Conservation (phyloP, 2,329 filamentous ascomycete species). For the Fusarium torulosum region DNA sequence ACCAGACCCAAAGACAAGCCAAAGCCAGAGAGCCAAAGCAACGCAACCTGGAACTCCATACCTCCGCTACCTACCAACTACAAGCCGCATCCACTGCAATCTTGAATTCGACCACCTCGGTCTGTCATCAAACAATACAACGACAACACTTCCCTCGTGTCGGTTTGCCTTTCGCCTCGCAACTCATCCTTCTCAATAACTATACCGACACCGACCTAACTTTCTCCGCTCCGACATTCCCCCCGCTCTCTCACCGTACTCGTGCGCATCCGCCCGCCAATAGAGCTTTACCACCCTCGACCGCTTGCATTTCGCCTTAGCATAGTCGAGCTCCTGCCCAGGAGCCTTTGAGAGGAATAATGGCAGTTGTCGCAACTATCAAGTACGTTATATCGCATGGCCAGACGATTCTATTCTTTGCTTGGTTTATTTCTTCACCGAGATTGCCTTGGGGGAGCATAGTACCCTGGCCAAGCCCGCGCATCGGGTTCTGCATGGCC, state of each 20-base stretch:
- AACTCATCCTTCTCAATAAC: constrained; percentile 6
- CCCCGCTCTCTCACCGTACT: constrained; percentile 37
- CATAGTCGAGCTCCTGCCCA: constrained; percentile 53
- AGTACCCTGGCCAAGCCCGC: constrained; percentile 20
- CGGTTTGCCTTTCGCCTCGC: constrained; percentile 14
- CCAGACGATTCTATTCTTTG: constrained; percentile 21
- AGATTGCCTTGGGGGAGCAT: constrained; percentile 5
- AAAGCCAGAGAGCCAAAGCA: constrained; percentile 11
- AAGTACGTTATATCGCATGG: constrained; percentile 62
- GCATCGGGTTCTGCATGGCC: constrained; percentile 30
- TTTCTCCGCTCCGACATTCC: constrained; percentile 33
- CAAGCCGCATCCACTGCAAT: constrained; percentile 40
- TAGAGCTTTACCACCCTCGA: constrained; percentile 44
- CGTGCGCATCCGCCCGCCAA: constrained; percentile 43
- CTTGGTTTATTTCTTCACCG: constrained; percentile 14
- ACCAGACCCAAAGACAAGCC: constrained; percentile 21
- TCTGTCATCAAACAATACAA: constrained; percentile 30
- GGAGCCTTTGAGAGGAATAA: constrained; percentile 58
- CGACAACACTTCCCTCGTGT: constrained; percentile 9
- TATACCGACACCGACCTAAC: constrained; percentile 26
- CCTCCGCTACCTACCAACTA: constrained; percentile 38
- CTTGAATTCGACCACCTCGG: constrained; percentile 34
- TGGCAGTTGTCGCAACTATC: constrained; percentile 74
- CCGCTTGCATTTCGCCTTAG: constrained; percentile 40
- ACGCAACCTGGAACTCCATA: constrained; percentile 35